Evolutionary conservation across 2,329 filamentous ascomycete species (phyloP).

Genomic region (Corniculantispora saksenae): DNA sequence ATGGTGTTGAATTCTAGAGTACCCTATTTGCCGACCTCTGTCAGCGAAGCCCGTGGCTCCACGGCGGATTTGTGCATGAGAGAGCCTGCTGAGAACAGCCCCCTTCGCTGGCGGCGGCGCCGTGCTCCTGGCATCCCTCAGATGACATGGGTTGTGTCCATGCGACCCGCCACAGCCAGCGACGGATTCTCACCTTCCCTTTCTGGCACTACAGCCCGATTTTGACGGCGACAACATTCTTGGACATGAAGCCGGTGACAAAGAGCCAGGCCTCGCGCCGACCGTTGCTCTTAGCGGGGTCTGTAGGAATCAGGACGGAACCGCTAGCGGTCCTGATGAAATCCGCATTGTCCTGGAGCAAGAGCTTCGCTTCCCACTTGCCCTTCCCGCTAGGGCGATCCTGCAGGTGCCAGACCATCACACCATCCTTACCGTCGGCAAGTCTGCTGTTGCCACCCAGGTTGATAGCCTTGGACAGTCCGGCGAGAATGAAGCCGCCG

Average conservation of each 20-base stretch:
- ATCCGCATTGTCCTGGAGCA: constrained; percentile 60
- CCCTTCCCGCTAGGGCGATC: constrained; percentile 15
- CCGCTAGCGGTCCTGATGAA: constrained; percentile 51
- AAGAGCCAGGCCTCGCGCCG: constrained; percentile 58
- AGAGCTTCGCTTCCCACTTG: constrained; percentile 45
- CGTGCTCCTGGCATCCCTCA: neutral
- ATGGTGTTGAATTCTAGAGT: neutral
- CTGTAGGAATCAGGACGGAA: constrained; percentile 54
- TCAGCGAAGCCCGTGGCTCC: neutral
- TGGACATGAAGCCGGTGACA: constrained; percentile 55
- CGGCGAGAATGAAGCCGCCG: constrained; percentile 55
- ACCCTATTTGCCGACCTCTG: neutral
- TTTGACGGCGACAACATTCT: constrained; percentile 51
- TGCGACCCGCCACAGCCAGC: neutral
- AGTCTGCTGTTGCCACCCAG: constrained; percentile 35
- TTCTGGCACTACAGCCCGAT: constrained; percentile 49
- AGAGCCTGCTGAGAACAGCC: neutral
- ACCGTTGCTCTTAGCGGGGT: constrained; percentile 44
- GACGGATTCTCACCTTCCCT: constrained; percentile 13
- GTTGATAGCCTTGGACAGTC: constrained; percentile 44
- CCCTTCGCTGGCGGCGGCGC: neutral
- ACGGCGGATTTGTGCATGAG: neutral
- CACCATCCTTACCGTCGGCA: constrained; percentile 40
- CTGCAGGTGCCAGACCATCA: constrained; percentile 47
- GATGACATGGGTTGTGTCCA: constrained; percentile 4